phyloP scores from a whole-genome alignment of 192 early-diverging fungal species.

The Dispira simplex region DNA sequence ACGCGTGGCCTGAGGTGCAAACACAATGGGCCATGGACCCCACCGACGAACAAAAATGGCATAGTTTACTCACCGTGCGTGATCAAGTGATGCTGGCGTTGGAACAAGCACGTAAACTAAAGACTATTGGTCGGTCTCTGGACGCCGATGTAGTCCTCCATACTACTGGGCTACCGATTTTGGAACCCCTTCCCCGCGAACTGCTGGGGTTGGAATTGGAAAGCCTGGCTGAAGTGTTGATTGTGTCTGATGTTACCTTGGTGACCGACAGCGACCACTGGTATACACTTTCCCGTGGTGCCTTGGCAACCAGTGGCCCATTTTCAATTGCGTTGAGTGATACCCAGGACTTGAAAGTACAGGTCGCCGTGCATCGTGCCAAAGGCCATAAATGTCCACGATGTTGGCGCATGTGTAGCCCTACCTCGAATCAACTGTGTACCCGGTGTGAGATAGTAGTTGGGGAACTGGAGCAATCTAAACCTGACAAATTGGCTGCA shows the following conservation, averaged over 20 bases:
- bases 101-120: constrained; percentile 16
- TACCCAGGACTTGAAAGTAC: constrained; percentile 13
- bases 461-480: background rate
- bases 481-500: too few species aligned
- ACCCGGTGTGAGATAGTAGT: constrained; percentile 33
- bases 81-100: background rate
- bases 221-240: constrained; percentile 19
- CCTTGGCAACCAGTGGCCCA: background rate
- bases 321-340: background rate
- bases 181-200: constrained; percentile 15
- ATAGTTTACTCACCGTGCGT: background rate
- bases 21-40: background rate
- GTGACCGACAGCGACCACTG: constrained; percentile 9
- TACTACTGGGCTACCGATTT: background rate
- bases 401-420: constrained; percentile 53
- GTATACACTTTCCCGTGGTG: background rate
- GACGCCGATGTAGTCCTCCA: constrained; percentile 25
- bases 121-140: constrained; percentile 24
- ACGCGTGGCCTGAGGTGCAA: constrained; percentile 33
- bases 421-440: constrained; percentile 32
- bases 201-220: constrained; percentile 14
- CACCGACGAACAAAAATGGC: background rate
- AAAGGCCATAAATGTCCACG: constrained; percentile 56
- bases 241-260: constrained; percentile 17
- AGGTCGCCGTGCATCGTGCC: constrained; percentile 31